Evolutionary conservation across 192 early-diverging fungal genomes (phyloP), one percentile per base, ranked within the genome.

Genomic region (Jimgerdemannia flammicorona): DNA sequence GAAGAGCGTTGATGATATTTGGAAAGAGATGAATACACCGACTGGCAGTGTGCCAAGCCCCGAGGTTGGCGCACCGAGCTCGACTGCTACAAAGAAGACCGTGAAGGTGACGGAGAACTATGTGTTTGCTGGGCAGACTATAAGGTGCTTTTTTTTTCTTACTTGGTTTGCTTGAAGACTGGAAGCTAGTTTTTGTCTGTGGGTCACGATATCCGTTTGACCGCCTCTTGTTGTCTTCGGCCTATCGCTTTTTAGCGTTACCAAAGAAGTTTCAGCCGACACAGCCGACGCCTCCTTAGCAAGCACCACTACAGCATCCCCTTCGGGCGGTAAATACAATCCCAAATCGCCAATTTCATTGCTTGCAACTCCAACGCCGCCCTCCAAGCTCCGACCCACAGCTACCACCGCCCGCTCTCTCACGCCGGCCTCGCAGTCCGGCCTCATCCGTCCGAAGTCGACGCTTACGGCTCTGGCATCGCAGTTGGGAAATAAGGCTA

Each of bases 401-500:
- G 54, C 44, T 40, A 67, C 29, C 66, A 67, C 43, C 40, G 44
- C 40, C 54, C 74, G n/a, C 64, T 67, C 43, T 49, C 43, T 20
- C 63, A 64, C 70, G 59, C 17, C 17, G n/a, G 65, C 68, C 64
- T 68, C 67, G 4, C 67, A 4, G 17, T 68, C 17, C 19, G 29
- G 68, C 3, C 67, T 74, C 20, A 43, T 44, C 42, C 70, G 81
- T 72, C 81, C 81, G 18, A 83, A 83, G 73, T 83, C 78, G 7
- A 67, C 67, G 8, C 67, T 83, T 20, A 75, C 74, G 6, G 71
- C 71, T 4, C 73, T 83, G 14, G 78, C 75, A 3, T 71, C 74
- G 54, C 81, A 77, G 41, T 79, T 79, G 19, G 79, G 79, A 3
- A 85, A 85, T 73, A 90, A 86, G 70, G 87, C 84, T 7, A 79